These are phyloP conservation scores for Candida koratica DNA, from an alignment of 805 yeast species.

Conservation along the genomic window DNA sequence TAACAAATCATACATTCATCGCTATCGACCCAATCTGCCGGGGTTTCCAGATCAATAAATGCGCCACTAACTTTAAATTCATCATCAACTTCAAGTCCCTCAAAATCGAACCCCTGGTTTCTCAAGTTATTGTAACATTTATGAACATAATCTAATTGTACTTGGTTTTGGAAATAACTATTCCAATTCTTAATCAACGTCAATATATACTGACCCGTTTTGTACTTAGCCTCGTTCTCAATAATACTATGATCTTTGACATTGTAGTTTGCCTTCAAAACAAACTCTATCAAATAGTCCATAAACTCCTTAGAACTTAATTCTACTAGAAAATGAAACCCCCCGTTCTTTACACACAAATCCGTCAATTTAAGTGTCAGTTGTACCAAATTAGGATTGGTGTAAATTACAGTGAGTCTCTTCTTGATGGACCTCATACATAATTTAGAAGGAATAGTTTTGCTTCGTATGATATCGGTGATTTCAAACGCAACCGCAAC, in stretches of 20 bases:
- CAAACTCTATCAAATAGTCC: constrained; percentile 61
- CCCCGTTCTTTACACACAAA: constrained; percentile 89
- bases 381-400: constrained; percentile 77
- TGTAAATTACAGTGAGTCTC: constrained; percentile 52
- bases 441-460: constrained; percentile 70
- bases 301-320: constrained; percentile 81
- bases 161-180: constrained; percentile 61
- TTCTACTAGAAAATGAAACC: constrained; percentile 75
- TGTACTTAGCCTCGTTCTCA: constrained; percentile 23
- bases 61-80: constrained; percentile 29
- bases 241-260: constrained; percentile 21
- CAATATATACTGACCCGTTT: constrained; percentile 57
- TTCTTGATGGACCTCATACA: constrained; percentile 83
- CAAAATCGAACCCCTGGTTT: constrained; percentile 65
- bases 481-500: constrained; percentile 70
- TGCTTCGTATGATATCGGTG: constrained; percentile 81
- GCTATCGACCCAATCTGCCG: constrained; percentile 97
- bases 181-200: constrained; percentile 76
- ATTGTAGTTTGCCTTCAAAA: constrained; percentile 38
- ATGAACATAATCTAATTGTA: constrained; percentile 61
- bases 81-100: constrained; percentile 33
- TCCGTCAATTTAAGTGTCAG: constrained; percentile 76
- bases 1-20: constrained; percentile 95
- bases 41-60: constrained; percentile 82
- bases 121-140: constrained; percentile 57